Percentiles rank a stretch among this genome's conserved stretches.
phyloP scores from a whole-genome alignment of 768 basidiomycete species.

The Mycena galericulata region DNA sequence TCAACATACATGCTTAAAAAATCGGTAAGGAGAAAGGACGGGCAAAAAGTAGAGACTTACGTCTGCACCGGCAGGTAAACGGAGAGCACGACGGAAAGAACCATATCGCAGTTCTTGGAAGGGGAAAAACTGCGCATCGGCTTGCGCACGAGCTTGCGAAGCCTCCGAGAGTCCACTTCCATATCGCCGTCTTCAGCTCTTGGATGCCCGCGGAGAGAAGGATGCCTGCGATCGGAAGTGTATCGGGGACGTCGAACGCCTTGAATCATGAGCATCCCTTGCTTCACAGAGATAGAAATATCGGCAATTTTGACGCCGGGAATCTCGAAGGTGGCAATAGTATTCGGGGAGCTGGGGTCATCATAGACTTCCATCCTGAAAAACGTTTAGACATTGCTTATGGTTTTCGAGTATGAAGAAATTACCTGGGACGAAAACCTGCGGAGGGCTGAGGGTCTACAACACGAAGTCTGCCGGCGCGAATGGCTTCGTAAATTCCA shows the following conservation, averaged over 20 bases:
- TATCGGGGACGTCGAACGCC: constrained; percentile 45
- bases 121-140: constrained; percentile 26
- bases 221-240: constrained; percentile 17
- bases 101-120: constrained; percentile 59
- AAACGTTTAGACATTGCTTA: constrained; percentile 10
- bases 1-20: constrained; percentile 35
- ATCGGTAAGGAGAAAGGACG: constrained; percentile 16
- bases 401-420: not conserved
- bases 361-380: constrained; percentile 58
- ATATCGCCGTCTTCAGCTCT: constrained; percentile 18
- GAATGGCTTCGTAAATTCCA: not conserved
- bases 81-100: constrained; percentile 52
- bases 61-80: constrained; percentile 52
- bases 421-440: constrained; percentile 19
- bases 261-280: constrained; percentile 48
- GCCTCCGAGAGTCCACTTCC: constrained; percentile 24
- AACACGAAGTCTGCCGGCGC: constrained; percentile 4
- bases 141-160: constrained; percentile 10
- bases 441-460: not conserved
- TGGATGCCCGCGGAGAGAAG: constrained; percentile 6
- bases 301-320: constrained; percentile 56
- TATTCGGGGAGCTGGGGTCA: constrained; percentile 47
- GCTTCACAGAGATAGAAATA: constrained; percentile 49
- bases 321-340: constrained; percentile 56
- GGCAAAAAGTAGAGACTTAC: constrained; percentile 39